Conservation (phyloP, 371 early-diverging fungal genomes). For the Zopfochytrium polystomum region DNA sequence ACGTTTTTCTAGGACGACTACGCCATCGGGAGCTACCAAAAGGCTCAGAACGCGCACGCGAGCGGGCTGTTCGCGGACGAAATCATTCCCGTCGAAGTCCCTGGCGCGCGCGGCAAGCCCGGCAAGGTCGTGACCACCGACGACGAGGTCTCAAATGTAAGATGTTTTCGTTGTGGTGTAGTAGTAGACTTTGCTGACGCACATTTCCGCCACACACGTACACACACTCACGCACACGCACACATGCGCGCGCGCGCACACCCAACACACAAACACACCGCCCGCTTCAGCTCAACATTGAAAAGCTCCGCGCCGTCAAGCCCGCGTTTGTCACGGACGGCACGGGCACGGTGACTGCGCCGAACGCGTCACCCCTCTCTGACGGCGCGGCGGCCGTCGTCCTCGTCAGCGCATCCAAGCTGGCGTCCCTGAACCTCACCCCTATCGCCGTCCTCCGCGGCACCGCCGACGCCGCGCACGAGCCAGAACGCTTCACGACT, state of each 20-base stretch:
- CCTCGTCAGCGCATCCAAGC: slow-evolving; percentile 73
- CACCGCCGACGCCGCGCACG: slow-evolving; percentile 77
- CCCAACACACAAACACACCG: slow-evolving; percentile 3
- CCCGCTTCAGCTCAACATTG: slow-evolving; percentile 51
- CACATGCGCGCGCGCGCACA: slow-evolving; percentile 24
- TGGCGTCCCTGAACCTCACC: slow-evolving; percentile 72
- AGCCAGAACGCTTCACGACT: slow-evolving; percentile 87
- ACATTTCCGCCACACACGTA: no score
- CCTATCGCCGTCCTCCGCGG: slow-evolving; percentile 75
- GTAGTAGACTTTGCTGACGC: neutral
- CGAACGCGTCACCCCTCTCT: slow-evolving; percentile 88
- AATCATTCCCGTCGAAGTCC: slow-evolving; percentile 82
- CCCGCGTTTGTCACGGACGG: slow-evolving; percentile 87
- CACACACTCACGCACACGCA: no score
- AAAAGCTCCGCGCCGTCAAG: slow-evolving; percentile 81
- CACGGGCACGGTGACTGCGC: slow-evolving; percentile 87
- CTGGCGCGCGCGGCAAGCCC: slow-evolving; percentile 81
- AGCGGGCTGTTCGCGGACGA: slow-evolving; percentile 78
- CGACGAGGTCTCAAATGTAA: slow-evolving; percentile 79
- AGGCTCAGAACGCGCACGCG: slow-evolving; percentile 82
- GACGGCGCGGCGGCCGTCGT: slow-evolving; percentile 96
- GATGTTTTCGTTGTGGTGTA: neutral
- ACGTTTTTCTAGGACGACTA: slow-evolving; percentile 63
- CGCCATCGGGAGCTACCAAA: slow-evolving; percentile 83
- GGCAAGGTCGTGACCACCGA: slow-evolving; percentile 72